Conservation (phyloP, 108 stramenopile species). For the Skeletonema tropicum region DNA sequence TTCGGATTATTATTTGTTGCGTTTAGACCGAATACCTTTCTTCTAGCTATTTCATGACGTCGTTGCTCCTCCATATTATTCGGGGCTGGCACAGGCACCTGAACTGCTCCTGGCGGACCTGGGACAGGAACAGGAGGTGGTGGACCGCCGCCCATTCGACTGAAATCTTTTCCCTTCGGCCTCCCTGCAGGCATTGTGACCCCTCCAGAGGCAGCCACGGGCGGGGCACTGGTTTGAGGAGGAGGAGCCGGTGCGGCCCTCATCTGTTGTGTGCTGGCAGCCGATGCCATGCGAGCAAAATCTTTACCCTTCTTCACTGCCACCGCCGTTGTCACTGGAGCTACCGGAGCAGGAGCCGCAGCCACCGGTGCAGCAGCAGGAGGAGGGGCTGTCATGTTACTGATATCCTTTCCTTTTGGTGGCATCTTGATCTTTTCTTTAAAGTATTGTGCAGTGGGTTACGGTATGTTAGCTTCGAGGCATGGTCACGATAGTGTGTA, state of each 20-base stretch:
- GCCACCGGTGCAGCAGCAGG: neutral
- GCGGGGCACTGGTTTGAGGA: slow-evolving; percentile 8
- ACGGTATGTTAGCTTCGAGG: too few species aligned
- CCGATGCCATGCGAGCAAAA: slow-evolving; percentile 15
- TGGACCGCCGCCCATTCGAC: slow-evolving; percentile 52
- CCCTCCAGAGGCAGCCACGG: neutral
- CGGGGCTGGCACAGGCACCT: slow-evolving; percentile 8
- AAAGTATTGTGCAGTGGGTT: too few species aligned
- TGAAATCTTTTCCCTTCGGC: slow-evolving; percentile 83
- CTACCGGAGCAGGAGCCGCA: neutral
- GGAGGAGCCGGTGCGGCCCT: neutral
- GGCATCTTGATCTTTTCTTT: neutral
- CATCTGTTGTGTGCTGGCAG: slow-evolving; percentile 3
- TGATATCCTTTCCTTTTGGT: slow-evolving; percentile 43
- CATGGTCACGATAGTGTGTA: too few species aligned
- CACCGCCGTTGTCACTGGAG: neutral
- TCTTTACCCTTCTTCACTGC: slow-evolving; percentile 29
- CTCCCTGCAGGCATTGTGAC: slow-evolving; percentile 21
- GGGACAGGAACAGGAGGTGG: neutral
- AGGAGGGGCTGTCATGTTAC: slow-evolving; percentile 33
- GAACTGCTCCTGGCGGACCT: neutral
- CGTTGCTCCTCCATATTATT: slow-evolving; percentile 13
- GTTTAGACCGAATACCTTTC: neutral
- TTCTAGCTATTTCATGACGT: slow-evolving; percentile 1
- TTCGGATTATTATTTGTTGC: neutral